Evolutionary conservation across 225 moss, liverwort and hornwort genomes (phyloP).

Genomic region (Straminergon stramineum): DNA sequence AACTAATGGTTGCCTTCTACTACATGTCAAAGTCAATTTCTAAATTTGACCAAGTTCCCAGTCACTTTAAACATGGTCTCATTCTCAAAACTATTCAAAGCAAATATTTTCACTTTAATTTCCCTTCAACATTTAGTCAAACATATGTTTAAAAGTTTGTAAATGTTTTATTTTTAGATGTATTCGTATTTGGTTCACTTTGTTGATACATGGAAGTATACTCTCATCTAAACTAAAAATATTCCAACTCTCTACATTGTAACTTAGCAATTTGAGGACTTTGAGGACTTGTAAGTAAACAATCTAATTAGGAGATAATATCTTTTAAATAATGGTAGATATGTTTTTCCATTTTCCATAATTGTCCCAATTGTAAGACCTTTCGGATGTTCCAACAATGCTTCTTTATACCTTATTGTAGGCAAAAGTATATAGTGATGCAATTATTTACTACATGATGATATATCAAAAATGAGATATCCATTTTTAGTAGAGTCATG

Average conservation of each 20-base stretch:
- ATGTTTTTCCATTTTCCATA: accelerated
- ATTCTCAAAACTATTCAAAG: neutral
- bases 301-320: too few relatives aligned
- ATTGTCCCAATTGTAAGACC: accelerated
- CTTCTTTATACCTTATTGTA: neutral
- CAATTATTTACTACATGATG: neutral
- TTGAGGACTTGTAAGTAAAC: neutral
- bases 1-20: neutral
- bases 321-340: neutral
- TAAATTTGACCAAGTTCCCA: neutral
- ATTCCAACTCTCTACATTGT: neutral
- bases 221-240: too few relatives aligned
- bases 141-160: neutral
- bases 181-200: accelerated
- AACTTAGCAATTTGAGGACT: neutral
- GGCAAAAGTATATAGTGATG: neutral
- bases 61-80: neutral
- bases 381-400: neutral
- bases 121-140: accelerated
- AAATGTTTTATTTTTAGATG: neutral
- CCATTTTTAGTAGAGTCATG: accelerated
- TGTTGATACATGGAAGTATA: neutral
- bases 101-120: neutral
- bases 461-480: neutral
- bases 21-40: neutral